Base-by-base conservation (phyloP, 2,329 filamentous ascomycete species). In the Ilyonectria destructans region DNA sequence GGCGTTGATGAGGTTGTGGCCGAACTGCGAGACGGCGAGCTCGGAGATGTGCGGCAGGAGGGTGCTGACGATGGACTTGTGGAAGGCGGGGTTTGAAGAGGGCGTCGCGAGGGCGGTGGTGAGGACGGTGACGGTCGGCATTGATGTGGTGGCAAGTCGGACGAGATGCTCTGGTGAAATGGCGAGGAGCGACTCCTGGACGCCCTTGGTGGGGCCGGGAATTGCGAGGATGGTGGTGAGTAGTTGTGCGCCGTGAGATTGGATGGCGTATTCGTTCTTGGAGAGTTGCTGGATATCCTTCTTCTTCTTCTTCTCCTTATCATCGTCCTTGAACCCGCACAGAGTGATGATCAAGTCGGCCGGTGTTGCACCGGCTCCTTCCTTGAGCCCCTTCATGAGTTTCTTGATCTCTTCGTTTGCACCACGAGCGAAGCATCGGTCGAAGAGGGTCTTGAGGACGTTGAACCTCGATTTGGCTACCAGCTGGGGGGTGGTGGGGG, bases 401-500 rank as follows among this genome's bases (percentile, higher is more conserved):
- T 80, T 78, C 61, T 83, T 82, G 67, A 86, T 81, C 75, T 89
- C 82, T 29, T 88, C 83, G 35, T 85, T 86, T 19, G 87, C 83
- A 69, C 90, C 87, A 19, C 96, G 91, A 10, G 91, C 90, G 6
- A 89, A 83, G 78, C 94, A 97, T 69, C 96, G 89, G 80, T 98
- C 94, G 69, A 98, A 92, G 4, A 98, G 83, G 0, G 91, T 91
- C 77, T 91, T 93, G 74, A 98, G 88, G 12, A 97, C 91, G 62
- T 92, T 91, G 68, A 93, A 93, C 52, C 96, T 89, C 45, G 91
- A 90, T 68, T 94, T 90, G 60, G 93, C 87, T 9, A 98, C 88
- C 9, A 98, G 85, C 57, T 88, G 88, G 0, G 90, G 86, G 6
- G 98, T 87, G 62, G 94, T 91, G 0, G 94, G 92, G 4, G 91